Evolutionary conservation across 148 eudicot species (phyloP).

Genomic region (Rhododendron ovatum): DNA sequence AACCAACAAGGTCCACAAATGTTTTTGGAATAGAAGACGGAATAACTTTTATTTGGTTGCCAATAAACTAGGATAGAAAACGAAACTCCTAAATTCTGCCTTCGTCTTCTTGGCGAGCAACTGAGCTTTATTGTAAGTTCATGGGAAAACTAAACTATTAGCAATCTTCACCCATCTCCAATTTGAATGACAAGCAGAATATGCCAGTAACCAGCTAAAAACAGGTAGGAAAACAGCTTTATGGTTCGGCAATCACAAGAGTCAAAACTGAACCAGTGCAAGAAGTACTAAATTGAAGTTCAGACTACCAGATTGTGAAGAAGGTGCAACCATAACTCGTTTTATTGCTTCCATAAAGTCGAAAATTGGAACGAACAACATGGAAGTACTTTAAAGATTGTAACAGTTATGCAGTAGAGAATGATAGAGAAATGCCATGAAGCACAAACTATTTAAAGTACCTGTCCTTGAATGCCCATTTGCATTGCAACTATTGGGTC

Average conservation of each 20-base stretch:
- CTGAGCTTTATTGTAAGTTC: neutral
- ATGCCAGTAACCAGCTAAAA: neutral
- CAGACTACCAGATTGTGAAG: neutral
- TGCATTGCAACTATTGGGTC: slow-evolving; percentile 93
- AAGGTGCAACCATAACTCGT: neutral
- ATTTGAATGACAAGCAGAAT: neutral
- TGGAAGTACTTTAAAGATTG: neutral
- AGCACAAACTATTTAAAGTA: slow-evolving; percentile 16
- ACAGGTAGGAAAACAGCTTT: neutral
- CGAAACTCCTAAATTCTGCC: neutral
- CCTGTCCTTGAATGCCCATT: slow-evolving; percentile 99
- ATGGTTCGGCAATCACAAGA: neutral
- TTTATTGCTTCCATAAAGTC: neutral
- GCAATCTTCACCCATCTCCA: neutral
- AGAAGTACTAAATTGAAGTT: neutral
- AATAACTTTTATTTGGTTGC: neutral
- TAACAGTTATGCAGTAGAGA: too few relatives aligned
- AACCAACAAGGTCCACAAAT: slow-evolving; percentile 9
- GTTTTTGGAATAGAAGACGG: neutral
- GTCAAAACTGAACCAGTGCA: neutral
- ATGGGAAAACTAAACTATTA: neutral
- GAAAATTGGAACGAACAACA: neutral
- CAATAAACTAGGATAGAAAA: neutral
- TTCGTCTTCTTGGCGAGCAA: neutral
- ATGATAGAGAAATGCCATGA: neutral